Percentiles rank a stretch among this genome's conserved stretches.
Conservation (phyloP, 179 eudicot species). For the Amaranthus tricolor region DNA sequence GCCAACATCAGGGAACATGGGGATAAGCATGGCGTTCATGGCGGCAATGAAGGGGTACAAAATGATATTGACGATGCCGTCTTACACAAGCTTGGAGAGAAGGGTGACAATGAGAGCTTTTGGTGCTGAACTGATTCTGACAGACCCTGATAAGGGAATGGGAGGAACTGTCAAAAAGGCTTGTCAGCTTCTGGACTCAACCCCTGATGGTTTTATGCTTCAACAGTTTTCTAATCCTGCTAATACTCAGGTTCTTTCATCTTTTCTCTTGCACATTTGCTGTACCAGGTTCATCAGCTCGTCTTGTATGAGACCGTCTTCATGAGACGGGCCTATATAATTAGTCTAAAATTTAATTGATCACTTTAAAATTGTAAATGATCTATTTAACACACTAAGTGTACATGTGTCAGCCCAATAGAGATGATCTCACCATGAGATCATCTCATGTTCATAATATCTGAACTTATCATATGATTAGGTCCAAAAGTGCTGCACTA, state of each 20-base stretch:
- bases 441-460: too few relatives aligned
- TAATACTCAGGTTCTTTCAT: slow-evolving; percentile 55
- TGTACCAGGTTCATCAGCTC: too few relatives aligned
- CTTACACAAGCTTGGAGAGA: slow-evolving; percentile 92
- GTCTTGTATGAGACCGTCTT: too few relatives aligned
- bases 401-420: too few relatives aligned
- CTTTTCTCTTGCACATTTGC: neutral
- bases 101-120: slow-evolving; percentile 87
- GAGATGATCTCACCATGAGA: too few relatives aligned
- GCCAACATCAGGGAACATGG: slow-evolving; percentile 99
- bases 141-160: slow-evolving; percentile 93
- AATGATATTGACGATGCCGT: slow-evolving; percentile 93
- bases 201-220: slow-evolving; percentile 82
- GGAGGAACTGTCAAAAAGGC: slow-evolving; percentile 95
- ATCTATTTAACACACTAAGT: too few relatives aligned
- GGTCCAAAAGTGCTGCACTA: too few relatives aligned
- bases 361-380: too few relatives aligned
- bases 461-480: too few relatives aligned
- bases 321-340: too few relatives aligned
- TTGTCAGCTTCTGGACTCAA: slow-evolving; percentile 65
- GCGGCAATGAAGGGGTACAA: slow-evolving; percentile 93
- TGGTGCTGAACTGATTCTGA: slow-evolving; percentile 83
- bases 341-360: too few relatives aligned
- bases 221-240: slow-evolving; percentile 87
- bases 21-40: slow-evolving; percentile 97